These are phyloP conservation scores for Mallotus repandus DNA, from an alignment of 441 rosid species.

Conservation along the genomic window DNA sequence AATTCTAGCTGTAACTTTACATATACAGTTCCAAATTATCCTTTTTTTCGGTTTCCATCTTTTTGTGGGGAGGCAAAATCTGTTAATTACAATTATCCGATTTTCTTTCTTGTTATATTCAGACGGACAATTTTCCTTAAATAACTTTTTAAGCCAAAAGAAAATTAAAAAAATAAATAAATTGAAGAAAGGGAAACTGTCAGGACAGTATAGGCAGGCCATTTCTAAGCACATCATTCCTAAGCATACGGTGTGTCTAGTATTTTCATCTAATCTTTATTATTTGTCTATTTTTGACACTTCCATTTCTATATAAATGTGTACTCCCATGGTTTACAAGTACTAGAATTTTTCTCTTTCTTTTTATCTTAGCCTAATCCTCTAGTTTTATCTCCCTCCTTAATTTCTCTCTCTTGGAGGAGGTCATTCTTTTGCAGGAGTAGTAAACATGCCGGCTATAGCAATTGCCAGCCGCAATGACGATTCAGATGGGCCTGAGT, in stretches of 20 bases:
- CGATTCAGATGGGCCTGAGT: conserved; percentile 30
- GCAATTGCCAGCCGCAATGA: conserved; percentile 17
- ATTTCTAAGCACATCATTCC: neutral
- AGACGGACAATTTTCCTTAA: too few species aligned
- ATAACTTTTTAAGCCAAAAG: too few species aligned
- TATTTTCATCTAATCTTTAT: neutral
- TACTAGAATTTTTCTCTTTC: neutral
- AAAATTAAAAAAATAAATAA: neutral
- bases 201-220: neutral
- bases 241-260: conserved; percentile 9
- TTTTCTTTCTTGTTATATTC: neutral
- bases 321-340: neutral
- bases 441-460: conserved; percentile 40
- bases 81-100: neutral
- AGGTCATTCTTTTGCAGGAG: neutral
- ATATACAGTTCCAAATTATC: too few species aligned
- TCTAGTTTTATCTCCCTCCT: neutral
- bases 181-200: too few species aligned
- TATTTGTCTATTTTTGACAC: neutral
- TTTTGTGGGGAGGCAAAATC: neutral
- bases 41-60: too few species aligned
- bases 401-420: too few species aligned
- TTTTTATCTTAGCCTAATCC: neutral
- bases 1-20: neutral
- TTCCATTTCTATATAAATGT: neutral